phyloP scores from a whole-genome alignment of 768 basidiomycete genomes.

The Termitomyces sp. region DNA sequence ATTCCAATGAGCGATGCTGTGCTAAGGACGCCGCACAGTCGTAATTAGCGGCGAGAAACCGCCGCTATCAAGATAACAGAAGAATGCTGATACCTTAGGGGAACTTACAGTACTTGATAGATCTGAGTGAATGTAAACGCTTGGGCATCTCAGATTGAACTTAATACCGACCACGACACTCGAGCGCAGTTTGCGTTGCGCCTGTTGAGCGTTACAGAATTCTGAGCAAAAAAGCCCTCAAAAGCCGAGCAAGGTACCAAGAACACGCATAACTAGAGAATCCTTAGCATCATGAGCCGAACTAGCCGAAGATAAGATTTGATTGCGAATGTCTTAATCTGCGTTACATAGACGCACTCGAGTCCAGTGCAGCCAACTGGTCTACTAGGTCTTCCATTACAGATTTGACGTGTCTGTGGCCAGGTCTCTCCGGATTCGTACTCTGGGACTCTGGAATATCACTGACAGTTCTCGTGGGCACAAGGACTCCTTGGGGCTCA shows the following conservation, averaged over 20 bases:
- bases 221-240: background rate
- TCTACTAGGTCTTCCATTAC: constrained; percentile 85
- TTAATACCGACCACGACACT: background rate
- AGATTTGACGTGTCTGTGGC: constrained; percentile 32
- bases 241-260: background rate
- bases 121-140: background rate
- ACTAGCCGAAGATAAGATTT: background rate
- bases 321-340: background rate
- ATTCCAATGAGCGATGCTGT: too few relatives aligned
- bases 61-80: background rate
- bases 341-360: constrained; percentile 10
- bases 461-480: constrained; percentile 39
- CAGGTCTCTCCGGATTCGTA: background rate
- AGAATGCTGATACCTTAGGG: background rate
- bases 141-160: background rate
- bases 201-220: too few relatives aligned
- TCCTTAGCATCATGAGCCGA: background rate
- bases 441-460: constrained; percentile 16
- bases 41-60: background rate
- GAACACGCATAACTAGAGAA: background rate
- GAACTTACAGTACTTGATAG: background rate
- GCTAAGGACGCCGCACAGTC: background rate
- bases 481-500: constrained; percentile 58
- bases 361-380: constrained; percentile 67
- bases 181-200: background rate